These are phyloP conservation scores for Carpinus fangiana DNA, from an alignment of 306 rosid species.

Conservation along the genomic window DNA sequence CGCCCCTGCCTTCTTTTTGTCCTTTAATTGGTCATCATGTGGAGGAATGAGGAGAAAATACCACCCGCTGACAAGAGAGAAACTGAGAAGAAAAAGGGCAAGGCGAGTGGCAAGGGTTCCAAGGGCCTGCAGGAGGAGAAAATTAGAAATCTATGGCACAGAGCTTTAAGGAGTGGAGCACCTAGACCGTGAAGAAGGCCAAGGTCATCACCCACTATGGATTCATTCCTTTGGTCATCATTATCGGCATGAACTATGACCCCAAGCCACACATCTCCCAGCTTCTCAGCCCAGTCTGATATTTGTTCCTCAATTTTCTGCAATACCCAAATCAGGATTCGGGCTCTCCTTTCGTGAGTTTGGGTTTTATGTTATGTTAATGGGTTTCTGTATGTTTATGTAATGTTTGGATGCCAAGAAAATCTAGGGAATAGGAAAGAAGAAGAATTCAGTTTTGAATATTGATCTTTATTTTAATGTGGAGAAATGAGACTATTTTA, in stretches of 20 bases:
- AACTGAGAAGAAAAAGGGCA: conserved; percentile 61
- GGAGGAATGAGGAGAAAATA: too few relatives aligned
- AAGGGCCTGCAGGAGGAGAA: conserved; percentile 49
- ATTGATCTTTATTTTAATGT: not conserved
- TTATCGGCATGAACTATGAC: conserved; percentile 91
- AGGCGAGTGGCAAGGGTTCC: conserved; percentile 49
- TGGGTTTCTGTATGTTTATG: conserved; percentile 3
- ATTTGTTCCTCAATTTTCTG: not conserved
- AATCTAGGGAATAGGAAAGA: not conserved
- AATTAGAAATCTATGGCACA: conserved; percentile 39
- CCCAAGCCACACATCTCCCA: conserved; percentile 86
- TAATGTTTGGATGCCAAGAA: not conserved
- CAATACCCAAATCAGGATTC: not conserved
- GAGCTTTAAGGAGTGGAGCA: conserved; percentile 71
- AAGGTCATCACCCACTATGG: conserved; percentile 85
- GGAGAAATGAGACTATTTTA: too few relatives aligned
- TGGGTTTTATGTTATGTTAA: not conserved
- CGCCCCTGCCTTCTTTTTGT: too few relatives aligned
- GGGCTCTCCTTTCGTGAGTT: not conserved
- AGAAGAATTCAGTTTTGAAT: not conserved
- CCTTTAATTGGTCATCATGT: too few relatives aligned
- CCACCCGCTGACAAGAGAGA: too few relatives aligned
- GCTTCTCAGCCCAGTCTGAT: conserved; percentile 94
- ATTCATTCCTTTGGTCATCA: conserved; percentile 80
- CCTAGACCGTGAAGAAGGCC: conserved; percentile 74